Evolutionary conservation across 225 moss, liverwort and hornwort species (phyloP).

Genomic region (Physcomitrellopsis africana): DNA sequence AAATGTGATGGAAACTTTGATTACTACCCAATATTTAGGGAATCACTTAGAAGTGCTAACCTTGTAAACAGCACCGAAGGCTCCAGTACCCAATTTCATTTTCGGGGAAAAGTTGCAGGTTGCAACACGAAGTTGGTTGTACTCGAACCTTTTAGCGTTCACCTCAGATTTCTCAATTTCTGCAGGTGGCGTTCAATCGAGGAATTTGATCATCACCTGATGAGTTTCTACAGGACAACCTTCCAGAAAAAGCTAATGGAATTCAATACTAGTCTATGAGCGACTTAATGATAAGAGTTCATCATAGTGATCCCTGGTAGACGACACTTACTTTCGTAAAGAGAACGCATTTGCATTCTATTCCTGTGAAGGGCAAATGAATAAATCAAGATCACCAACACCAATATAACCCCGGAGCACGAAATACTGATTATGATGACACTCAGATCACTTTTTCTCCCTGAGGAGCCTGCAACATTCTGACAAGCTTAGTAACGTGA

Average conservation of each 20-base stretch:
- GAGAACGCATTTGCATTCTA: constrained; percentile 25
- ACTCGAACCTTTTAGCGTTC: constrained; percentile 43
- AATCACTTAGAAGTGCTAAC: constrained; percentile 25
- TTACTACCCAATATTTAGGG: neutral
- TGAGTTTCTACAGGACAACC: neutral
- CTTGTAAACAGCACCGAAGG: constrained; percentile 64
- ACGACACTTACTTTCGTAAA: constrained; percentile 21
- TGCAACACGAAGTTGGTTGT: constrained; percentile 44
- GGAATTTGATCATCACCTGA: neutral
- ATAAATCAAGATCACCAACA: constrained; percentile 25
- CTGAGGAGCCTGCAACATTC: constrained; percentile 9
- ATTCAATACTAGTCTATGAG: neutral
- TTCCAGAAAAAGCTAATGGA: neutral
- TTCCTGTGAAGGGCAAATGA: constrained; percentile 30
- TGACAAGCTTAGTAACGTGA: neutral
- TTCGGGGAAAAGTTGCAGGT: constrained; percentile 42
- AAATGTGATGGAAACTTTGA: neutral
- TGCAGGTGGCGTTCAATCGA: constrained; percentile 10
- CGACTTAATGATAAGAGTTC: neutral
- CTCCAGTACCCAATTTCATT: constrained; percentile 47
- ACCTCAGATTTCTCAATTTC: constrained; percentile 42
- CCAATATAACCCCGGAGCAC: constrained; percentile 20
- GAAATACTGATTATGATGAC: constrained; percentile 3
- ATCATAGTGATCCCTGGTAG: neutral
- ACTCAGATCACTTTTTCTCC: constrained; percentile 4